Evolutionary conservation across 768 basidiomycete species (phyloP), one percentile per base, ranked within the genome.

Genomic region (Phanerodontia chrysosporium): DNA sequence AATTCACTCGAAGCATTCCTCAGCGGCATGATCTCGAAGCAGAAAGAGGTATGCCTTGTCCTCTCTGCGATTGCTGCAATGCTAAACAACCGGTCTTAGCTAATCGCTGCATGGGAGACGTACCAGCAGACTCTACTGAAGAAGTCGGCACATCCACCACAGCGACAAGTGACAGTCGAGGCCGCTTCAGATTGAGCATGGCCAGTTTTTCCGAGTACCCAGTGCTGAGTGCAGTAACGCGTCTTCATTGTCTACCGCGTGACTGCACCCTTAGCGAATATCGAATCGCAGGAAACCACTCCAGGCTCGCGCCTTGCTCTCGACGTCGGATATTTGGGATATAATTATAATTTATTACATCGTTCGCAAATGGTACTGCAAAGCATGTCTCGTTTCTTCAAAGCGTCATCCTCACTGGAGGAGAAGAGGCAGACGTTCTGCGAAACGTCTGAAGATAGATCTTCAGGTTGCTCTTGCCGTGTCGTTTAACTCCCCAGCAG

Each of bases 11-110:
- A 92, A 70, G 80, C 80, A 3, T 95, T 93, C 72, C 75, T 98
- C 55, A 89, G 94, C 45, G 91, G 89, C 5, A 90, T 96, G 89
- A 88, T 95, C 51, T 72, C 78, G 3, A 78, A 86, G 55, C 95
- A 99, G 75, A 92, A 88, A 53, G 62, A 71, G 66, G 70, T 67
- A 42, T 28, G 70, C 32, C 14, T 24, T 13, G 12, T 53, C 24
- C 25, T 45, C 18, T 18, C 16, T 18, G 7, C 27, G 2, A 12
- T 8, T 57, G 18, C 18, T 42, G 5, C 10, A 30, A 6, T 24
- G 22, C 14, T 45, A 6, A 13, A 22, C 6, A 6, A 30, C 58
- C 45, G 22, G 27, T 45, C 59, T n/a, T 63, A 93, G 88, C 73
- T 95, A 55, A 90, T 96, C 51, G 68, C 74, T 12, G 76, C 80